Conservation (phyloP, 306 rosid species). For the Fragaria iinumae region DNA sequence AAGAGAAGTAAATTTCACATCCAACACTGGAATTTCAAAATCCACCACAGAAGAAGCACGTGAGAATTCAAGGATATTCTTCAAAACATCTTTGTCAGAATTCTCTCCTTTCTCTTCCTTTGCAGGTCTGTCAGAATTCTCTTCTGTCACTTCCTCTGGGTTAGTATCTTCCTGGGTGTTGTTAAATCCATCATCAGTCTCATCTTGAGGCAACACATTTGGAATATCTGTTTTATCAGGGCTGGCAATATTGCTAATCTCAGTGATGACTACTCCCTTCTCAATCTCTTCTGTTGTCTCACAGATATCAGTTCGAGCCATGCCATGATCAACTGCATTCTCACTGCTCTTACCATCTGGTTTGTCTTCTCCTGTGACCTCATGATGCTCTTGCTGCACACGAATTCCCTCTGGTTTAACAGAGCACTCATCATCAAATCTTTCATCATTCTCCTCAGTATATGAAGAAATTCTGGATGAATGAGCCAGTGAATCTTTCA, state of each 20-base stretch:
- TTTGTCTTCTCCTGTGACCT: constrained; percentile 27
- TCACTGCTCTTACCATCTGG: constrained; percentile 8
- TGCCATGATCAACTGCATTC: constrained; percentile 15
- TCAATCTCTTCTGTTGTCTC: constrained; percentile 30
- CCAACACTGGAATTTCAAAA: constrained; percentile 64
- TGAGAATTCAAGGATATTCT: constrained; percentile 59
- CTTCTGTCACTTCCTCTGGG: constrained; percentile 12
- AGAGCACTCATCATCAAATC: constrained; percentile 22
- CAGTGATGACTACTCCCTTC: constrained; percentile 25
- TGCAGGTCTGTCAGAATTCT: constrained; percentile 18
- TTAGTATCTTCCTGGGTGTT: constrained; percentile 19
- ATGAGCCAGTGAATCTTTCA: constrained; percentile 25
- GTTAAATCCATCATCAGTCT: constrained; percentile 21
- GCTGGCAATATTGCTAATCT: constrained; percentile 19
- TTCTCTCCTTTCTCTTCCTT: constrained; percentile 12
- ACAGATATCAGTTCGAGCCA: not conserved
- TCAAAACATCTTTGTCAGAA: constrained; percentile 43
- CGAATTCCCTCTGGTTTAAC: constrained; percentile 33
- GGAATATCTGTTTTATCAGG: constrained; percentile 25
- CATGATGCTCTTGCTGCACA: constrained; percentile 5
- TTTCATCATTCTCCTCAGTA: constrained; percentile 22
- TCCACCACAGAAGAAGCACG: constrained; percentile 48
- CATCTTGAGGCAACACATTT: constrained; percentile 21
- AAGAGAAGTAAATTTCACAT: constrained; percentile 61
- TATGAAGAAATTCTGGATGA: constrained; percentile 25